Percentiles rank a stretch among this genome's conserved stretches.
Conservation (phyloP, 805 yeast species). For the Saccharomycopsis malanga region DNA sequence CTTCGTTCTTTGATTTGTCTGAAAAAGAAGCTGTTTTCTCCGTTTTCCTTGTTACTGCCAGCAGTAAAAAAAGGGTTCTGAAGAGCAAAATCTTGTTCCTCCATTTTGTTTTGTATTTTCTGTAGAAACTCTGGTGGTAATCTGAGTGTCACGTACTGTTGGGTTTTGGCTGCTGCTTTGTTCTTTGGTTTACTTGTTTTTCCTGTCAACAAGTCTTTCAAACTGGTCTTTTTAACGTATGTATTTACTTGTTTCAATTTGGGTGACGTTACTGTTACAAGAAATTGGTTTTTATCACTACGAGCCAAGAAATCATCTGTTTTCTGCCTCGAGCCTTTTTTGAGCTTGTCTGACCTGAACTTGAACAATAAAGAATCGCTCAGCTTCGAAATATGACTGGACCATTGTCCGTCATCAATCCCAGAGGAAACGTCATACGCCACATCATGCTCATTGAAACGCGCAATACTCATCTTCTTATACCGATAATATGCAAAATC, state of each 20-base stretch:
- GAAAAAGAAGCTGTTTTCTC: constrained; percentile 5
- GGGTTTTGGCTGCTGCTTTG: neutral
- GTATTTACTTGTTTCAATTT: neutral
- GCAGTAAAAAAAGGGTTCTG: constrained; percentile 12
- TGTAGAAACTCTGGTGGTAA: constrained; percentile 5
- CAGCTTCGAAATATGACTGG: neutral
- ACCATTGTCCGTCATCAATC: neutral
- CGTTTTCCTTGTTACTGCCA: neutral
- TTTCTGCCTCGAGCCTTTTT: too few species aligned
- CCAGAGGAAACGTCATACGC: neutral
- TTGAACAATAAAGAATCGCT: constrained; percentile 1
- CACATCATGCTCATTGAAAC: neutral
- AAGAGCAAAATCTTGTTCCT: constrained; percentile 10
- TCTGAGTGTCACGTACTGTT: neutral
- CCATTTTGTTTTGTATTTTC: constrained; percentile 5
- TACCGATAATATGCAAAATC: neutral
- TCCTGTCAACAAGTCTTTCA: constrained; percentile 3
- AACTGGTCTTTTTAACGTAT: neutral
- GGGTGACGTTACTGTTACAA: constrained; percentile 3
- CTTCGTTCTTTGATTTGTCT: constrained; percentile 5
- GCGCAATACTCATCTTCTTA: neutral
- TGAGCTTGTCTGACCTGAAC: neutral
- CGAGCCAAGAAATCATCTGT: too few species aligned
- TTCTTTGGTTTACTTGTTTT: neutral
- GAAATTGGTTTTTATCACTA: neutral